Evolutionary conservation across 78 protist genomes (phyloP).

Genomic region (Chrysochromulina parva): DNA sequence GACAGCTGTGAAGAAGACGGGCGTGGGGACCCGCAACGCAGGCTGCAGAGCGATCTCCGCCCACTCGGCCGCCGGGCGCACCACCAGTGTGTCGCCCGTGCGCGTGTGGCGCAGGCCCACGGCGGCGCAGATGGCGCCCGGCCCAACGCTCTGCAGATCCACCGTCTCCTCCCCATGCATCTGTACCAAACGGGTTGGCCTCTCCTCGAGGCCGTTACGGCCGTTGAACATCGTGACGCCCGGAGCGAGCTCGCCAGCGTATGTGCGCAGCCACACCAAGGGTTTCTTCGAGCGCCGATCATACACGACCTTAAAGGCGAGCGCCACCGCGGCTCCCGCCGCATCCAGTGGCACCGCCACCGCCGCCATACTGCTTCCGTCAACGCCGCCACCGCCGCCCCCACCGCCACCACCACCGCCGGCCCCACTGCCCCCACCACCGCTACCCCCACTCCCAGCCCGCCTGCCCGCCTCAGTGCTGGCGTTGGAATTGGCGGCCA

Average conservation of each 20-base stretch:
- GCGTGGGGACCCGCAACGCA: slow-evolving; percentile 88
- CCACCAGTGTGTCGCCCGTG: slow-evolving; percentile 40
- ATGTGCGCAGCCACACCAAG: neutral
- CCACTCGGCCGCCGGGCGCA: neutral
- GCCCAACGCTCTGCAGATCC: neutral
- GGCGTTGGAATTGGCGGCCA: neutral
- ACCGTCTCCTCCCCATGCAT: neutral
- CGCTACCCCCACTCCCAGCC: neutral
- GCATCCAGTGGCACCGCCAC: neutral
- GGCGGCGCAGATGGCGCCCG: slow-evolving; percentile 34
- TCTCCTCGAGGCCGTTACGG: neutral
- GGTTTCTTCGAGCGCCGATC: neutral
- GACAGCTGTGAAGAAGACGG: slow-evolving; percentile 88
- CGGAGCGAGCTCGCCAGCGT: neutral
- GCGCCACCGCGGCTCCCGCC: neutral
- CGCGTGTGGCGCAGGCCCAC: neutral
- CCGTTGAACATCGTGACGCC: neutral
- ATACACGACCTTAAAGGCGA: slow-evolving; percentile 2
- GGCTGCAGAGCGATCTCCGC: slow-evolving; percentile 12
- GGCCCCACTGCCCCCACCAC: neutral
- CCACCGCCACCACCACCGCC: neutral
- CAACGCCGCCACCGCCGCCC: neutral
- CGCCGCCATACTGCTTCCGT: too few species aligned
- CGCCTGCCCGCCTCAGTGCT: neutral
- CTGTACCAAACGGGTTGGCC: neutral